Evolutionary conservation across 2,329 filamentous ascomycete genomes (phyloP), one percentile per base, ranked within the genome.

Genomic region (Alternaria panax): DNA sequence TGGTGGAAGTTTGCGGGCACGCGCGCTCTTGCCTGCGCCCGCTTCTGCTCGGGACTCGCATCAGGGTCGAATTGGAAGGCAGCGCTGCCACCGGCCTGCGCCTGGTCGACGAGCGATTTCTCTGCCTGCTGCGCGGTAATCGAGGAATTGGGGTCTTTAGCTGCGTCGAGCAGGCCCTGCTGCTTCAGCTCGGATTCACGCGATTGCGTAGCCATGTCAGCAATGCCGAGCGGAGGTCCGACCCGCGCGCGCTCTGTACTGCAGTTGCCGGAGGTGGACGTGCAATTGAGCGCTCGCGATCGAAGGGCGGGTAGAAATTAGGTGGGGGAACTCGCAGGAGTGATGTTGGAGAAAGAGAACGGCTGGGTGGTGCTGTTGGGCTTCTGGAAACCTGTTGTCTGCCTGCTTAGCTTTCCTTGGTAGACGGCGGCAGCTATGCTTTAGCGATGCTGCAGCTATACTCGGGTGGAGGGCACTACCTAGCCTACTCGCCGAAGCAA

Each of bases 61-160:
- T 97, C 81, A 1, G 95, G 92, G 75, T 99, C 86, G 80, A 98
- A 99, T 63, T 89, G 87, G 76, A 91, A 95, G 64, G 92, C 93
- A 28, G 89, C 82, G 24, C 90, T 87, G 41, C 95, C 95, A 12
- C 90, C 92, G 71, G 90, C 90, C 72, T 85, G 87, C 67, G 92
- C 92, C 77, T 96, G 89, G 54, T 91, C 83, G 25, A 96, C 84
- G 48, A 97, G 85, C 70, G 87, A 86, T 67, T 86, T 84, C 80
- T 96, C 86, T 30, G 91, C 91, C 64, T 89, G 88, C 40, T 90
- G 86, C 46, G 92, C 83, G 1, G 87, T 86, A 65, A 93, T 85
- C 43, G 79, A 81, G 75, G 85, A 90, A 68, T 91, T 80, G 34
- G 91, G 88, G 76, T 96, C 86, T 62, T 84, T 85, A 55, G 93